These are phyloP conservation scores for Rheum nobile DNA, from an alignment of 148 eudicot species.

Conservation along the genomic window DNA sequence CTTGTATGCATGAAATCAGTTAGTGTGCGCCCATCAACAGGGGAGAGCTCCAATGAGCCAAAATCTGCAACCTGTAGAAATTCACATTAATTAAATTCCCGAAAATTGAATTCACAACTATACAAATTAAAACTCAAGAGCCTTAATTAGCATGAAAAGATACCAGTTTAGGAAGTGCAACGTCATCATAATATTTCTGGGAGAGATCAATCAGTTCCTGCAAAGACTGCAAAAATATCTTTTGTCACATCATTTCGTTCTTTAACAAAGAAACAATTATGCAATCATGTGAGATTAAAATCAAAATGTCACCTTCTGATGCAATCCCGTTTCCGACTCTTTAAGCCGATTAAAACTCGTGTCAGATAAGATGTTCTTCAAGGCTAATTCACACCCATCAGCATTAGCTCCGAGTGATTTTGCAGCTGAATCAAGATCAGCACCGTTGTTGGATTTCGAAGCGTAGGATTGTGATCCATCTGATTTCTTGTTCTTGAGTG, in stretches of 20 bases:
- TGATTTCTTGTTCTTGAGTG: constrained; percentile 70
- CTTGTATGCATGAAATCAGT: constrained; percentile 99
- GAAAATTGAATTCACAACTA: neutral
- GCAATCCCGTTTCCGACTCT: constrained; percentile 90
- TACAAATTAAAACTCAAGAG: neutral
- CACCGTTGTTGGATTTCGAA: constrained; percentile 26
- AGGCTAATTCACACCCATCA: constrained; percentile 44
- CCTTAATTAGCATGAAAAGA: neutral
- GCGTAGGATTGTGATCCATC: constrained; percentile 43
- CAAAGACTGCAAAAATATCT: constrained; percentile 52
- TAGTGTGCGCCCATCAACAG: constrained; percentile 96
- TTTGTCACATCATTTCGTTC: neutral
- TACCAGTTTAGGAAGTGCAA: constrained; percentile 99
- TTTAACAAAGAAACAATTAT: neutral
- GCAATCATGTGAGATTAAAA: neutral
- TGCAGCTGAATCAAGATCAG: constrained; percentile 21
- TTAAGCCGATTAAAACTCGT: constrained; percentile 74
- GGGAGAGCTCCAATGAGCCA: constrained; percentile 98
- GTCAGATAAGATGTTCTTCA: constrained; percentile 65
- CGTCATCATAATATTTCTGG: constrained; percentile 81
- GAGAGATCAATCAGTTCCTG: constrained; percentile 78
- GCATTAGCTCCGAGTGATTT: constrained; percentile 31
- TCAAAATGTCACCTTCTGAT: constrained; percentile 61
- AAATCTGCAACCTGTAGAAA: constrained; percentile 98
- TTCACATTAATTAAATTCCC: constrained; percentile 6